Base-by-base conservation (phyloP, 2,329 filamentous ascomycete genomes). In the Ciborinia camelliae region DNA sequence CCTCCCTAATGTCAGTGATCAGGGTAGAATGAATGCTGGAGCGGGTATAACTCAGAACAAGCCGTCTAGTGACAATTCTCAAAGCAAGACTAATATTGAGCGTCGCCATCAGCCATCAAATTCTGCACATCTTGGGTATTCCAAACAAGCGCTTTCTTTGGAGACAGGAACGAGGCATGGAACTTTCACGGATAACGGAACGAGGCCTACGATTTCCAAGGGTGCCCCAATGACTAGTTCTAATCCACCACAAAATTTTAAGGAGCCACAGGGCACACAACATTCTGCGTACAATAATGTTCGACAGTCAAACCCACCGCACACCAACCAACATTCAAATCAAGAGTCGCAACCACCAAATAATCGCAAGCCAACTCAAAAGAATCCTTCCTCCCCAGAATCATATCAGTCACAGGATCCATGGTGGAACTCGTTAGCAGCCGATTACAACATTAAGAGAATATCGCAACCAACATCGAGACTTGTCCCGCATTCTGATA, bases 361-460 rank as follows among this genome's bases (percentile, higher is more conserved):
- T 15, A 18, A 12, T 35, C 20, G 47, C 7, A 45, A 30, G 20
- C 28, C 26, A 26, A 23, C 4, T 18, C 55, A 32, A 35, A 15
- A 35, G 9, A 58, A 47, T 2, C n/a, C 28, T 47, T 47, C 41
- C 14, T 47, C 55, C 9, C 41, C 55, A 47, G 55, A 23, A 47
- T 35, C 30, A 4, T 58, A 58, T 37, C 28, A 14, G n/a, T 58
- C 55, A 20, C 55, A 47, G 30, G 55, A 58, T 18, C 55, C 55
- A 47, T 58, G 55, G 55, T 58, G 55, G 55, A 58, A 58, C 41
- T 58, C 55, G 4, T 20, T 58, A 47, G 55, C 55, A 35, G 43
- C 55, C 4, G 14, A 58, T 26, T 58, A 58, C 30, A 47, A 47
- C 8, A 58, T 58, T n/a, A 23, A 45, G n/a, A 58, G 32, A 32